Conservation (phyloP, 768 basidiomycete species). For the Termitomyces sp. region DNA sequence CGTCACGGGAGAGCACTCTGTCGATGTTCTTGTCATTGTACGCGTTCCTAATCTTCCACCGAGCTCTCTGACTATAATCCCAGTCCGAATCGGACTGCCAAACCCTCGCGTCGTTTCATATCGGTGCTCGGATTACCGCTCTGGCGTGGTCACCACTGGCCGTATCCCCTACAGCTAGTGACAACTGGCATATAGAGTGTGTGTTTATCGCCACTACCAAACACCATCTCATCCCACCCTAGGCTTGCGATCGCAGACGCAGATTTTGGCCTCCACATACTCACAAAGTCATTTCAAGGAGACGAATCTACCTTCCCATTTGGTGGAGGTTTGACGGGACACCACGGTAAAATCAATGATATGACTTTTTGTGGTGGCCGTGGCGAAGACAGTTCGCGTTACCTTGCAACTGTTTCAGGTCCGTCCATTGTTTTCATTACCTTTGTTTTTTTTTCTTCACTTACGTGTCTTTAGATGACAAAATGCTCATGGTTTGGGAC, state of each 20-base stretch:
- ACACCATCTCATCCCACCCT: not conserved
- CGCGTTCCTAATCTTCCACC: slow-evolving; percentile 22
- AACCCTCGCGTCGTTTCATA: slow-evolving; percentile 66
- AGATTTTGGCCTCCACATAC: slow-evolving; percentile 68
- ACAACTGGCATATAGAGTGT: slow-evolving; percentile 73
- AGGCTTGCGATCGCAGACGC: slow-evolving; percentile 68
- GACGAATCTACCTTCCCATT: slow-evolving; percentile 63
- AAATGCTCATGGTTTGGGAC: slow-evolving; percentile 86
- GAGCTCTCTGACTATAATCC: slow-evolving; percentile 5
- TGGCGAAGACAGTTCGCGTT: slow-evolving; percentile 62
- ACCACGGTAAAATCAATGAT: slow-evolving; percentile 75
- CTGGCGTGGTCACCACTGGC: slow-evolving; percentile 76
- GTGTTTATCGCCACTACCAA: slow-evolving; percentile 17
- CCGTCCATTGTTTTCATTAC: slow-evolving; percentile 12
- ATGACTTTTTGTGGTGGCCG: slow-evolving; percentile 79
- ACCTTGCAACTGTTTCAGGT: slow-evolving; percentile 83
- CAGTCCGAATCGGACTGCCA: slow-evolving; percentile 43
- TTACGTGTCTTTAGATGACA: slow-evolving; percentile 53
- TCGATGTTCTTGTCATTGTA: slow-evolving; percentile 67
- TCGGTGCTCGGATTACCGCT: slow-evolving; percentile 69
- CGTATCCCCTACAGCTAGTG: slow-evolving; percentile 60
- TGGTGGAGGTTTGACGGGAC: slow-evolving; percentile 78
- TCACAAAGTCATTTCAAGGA: slow-evolving; percentile 50
- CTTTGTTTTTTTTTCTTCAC: slow-evolving; percentile 7
- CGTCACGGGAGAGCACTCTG: slow-evolving; percentile 68